Evolutionary conservation across 2,329 filamentous ascomycete species (phyloP), one percentile per base, ranked within the genome.

Genomic region (Cladophialophora exuberans): DNA sequence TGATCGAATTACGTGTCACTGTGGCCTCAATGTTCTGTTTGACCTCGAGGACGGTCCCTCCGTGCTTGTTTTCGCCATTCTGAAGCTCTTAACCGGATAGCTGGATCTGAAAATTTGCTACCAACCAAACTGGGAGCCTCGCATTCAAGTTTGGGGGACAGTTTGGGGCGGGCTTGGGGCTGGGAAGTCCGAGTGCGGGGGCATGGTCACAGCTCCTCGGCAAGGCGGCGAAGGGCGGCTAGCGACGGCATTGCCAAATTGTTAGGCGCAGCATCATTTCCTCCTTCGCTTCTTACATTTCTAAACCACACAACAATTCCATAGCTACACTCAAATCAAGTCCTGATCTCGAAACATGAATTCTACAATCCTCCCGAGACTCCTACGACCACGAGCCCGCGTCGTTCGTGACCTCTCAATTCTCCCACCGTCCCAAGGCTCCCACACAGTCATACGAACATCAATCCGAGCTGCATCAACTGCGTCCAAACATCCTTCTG

Each of bases 401-500:
- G 25, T 61, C n/a, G 28, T 42, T 13, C 45, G 33, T 13, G 23
- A 23, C 26, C 13, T 22, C 13, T n/a, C 38, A 17, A n/a, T 17
- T n/a, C 10, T 38, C n/a, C n/a, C 33, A 9, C 25, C 26, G 2
- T 33, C 49, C 22, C 39, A 6, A 4, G 13, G 23, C 22, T 13
- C 22, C 22, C 22, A 20, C n/a, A 17, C 28, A 13, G 25, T 28
- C 23, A 5, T 30, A 20, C 11, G n/a, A 39, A 46, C 7, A 6
- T 17, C 35, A 2, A 23, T 58, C 11, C 59, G 61, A 41, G 31
- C 50, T 30, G 60, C 62, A 13, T 65, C 68, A 13, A 49, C 46
- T 6, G 81, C 84, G 54, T 91, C 90, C 13, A 89, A 89, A 69
- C 86, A 88, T 67, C 84, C 86, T 3, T 76, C 77, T 51, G 80